Base-by-base conservation (phyloP, 768 basidiomycete species). In the Agrocybe praecox region DNA sequence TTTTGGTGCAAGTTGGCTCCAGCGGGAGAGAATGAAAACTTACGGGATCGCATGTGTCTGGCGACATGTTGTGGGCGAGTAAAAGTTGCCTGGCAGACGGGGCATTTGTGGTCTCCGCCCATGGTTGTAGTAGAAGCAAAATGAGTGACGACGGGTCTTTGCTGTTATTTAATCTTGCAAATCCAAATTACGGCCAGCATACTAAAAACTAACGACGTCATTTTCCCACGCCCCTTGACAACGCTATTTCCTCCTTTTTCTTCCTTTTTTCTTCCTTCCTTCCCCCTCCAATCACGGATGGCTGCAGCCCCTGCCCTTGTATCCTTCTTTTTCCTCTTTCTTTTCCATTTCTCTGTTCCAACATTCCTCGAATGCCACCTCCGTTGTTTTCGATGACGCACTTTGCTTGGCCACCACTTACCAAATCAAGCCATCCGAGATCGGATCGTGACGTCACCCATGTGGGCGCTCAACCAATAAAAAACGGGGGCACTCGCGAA, bases 31-130 rank as follows among this genome's bases (percentile, higher is more conserved):
- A 58, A 52, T 18, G 44, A 59, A 60, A 46, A 86, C 90, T 75
- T 76, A 93, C 90, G 92, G 63, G 90, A 92, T 71, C 92, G 86
- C 91, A 94, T 93, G 73, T 93, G 92, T 49, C 92, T 76, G 0
- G 90, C 90, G 46, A 94, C 92, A 84, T 94, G 92, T 66, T 94
- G 92, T 24, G 92, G 92, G 51, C 92, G 82, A 21, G 92, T 94
- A 62, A 94, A 94, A 0, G 91, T 92, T 0, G 92, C 89, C 60
- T 89, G 84, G 70, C 92, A 94, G 12, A 94, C 91, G 17, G 92
- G 87, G 69, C 92, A 94, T 71, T 88, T 89, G 80, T 91, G 89
- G 74, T 91, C 89, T 34, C 89, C 89, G 58, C 81, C 90, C 89
- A 91, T 91, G n/a, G 57, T 58, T 58, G 46, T 47, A 21, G 42